Percentiles rank a stretch among this genome's conserved stretches.
Conservation (phyloP, 352 stramenopile species). For the Phytophthora macrochlamydospora region DNA sequence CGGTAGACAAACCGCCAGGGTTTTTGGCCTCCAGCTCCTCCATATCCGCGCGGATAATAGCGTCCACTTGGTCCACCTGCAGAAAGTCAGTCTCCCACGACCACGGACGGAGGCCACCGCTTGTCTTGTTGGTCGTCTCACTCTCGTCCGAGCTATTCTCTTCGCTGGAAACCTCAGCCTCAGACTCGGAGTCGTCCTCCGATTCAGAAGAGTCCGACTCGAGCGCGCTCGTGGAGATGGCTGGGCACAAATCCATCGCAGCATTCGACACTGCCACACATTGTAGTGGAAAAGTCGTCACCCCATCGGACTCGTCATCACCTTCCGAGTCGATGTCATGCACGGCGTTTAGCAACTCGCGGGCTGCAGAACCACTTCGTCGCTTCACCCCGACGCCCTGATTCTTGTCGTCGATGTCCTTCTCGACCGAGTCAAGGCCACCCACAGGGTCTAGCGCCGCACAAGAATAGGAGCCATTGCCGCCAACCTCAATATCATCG, state of each 20-base stretch:
- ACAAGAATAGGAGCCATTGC: background rate
- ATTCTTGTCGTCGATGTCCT: background rate
- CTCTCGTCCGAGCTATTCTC: conserved; percentile 5
- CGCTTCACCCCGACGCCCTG: background rate
- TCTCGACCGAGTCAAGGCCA: background rate
- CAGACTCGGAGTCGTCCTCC: conserved; percentile 2
- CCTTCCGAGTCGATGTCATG: conserved; percentile 9
- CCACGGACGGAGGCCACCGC: background rate
- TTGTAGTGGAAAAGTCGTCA: background rate
- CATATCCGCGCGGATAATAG: conserved; percentile 30
- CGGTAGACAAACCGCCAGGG: conserved; percentile 54
- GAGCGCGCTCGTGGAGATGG: background rate
- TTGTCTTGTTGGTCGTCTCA: background rate
- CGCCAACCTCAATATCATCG: background rate
- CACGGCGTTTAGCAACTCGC: conserved; percentile 5
- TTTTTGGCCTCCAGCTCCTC: conserved; percentile 29
- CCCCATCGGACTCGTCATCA: background rate
- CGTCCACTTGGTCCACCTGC: conserved; percentile 20
- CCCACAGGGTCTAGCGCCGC: background rate
- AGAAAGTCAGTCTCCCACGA: conserved; percentile 16
- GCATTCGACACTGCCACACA: conserved; percentile 2
- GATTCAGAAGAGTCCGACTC: conserved; percentile 6
- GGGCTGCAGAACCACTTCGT: background rate
- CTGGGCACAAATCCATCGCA: conserved; percentile 17
- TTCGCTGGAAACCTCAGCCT: conserved; percentile 5